Evolutionary conservation across 148 eudicot genomes (phyloP).

Genomic region (Talinum fruticosum): DNA sequence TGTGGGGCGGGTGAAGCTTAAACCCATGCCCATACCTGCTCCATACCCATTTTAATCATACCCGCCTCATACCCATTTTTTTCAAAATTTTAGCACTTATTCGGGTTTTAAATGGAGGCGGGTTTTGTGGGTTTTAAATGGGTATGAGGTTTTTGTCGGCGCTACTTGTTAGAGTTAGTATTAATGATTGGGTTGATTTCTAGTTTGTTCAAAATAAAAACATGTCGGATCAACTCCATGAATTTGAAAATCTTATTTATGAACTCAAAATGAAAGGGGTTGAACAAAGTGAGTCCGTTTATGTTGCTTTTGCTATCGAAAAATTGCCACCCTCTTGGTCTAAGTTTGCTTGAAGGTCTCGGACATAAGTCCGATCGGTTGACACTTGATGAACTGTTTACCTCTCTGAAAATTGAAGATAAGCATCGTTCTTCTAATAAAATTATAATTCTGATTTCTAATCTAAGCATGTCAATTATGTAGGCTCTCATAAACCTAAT

Average conservation of each 20-base stretch:
- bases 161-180: neutral
- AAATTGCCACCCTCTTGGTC: constrained; percentile 9
- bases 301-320: neutral
- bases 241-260: constrained; percentile 2
- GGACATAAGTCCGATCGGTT: neutral
- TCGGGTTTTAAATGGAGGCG: too few species aligned
- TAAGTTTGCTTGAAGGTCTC: neutral
- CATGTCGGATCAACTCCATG: neutral
- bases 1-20: too few species aligned
- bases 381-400: neutral
- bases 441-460: neutral
- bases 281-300: neutral
- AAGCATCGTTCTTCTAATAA: neutral
- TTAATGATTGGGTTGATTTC: neutral
- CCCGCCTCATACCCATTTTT: too few species aligned
- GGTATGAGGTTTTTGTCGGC: too few species aligned
- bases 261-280: neutral
- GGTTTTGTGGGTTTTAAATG: too few species aligned
- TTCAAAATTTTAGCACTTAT: too few species aligned
- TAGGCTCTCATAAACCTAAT: constrained; percentile 4
- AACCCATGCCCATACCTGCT: too few species aligned
- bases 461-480: neutral
- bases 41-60: too few species aligned
- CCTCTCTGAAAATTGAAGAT: neutral
- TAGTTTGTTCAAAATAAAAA: neutral